Conservation (phyloP, 2,329 filamentous ascomycete species). For the Arthroderma sp. region DNA sequence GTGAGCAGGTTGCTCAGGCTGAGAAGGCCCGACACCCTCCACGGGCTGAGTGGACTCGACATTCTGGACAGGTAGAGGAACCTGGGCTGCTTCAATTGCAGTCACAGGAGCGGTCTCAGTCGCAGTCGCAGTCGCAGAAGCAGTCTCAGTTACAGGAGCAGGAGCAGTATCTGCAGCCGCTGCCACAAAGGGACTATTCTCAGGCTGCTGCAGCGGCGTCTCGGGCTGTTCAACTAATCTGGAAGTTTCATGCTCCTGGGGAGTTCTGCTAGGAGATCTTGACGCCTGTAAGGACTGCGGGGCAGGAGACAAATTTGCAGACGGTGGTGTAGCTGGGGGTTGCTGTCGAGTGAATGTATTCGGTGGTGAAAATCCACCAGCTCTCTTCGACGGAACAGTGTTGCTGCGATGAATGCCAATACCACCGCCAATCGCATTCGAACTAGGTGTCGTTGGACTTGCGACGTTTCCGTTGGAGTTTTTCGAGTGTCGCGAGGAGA, state of each 20-base stretch:
- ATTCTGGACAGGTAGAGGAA: neutral
- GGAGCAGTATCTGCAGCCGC: neutral
- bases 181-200: neutral
- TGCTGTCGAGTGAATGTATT: conserved; percentile 8
- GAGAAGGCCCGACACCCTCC: neutral
- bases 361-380: conserved; percentile 32
- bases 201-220: conserved; percentile 7
- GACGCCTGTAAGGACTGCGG: conserved; percentile 13
- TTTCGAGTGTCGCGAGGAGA: conserved; percentile 78
- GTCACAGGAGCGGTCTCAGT: neutral
- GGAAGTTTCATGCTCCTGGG: conserved; percentile 13
- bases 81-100: neutral
- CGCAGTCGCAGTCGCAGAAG: neutral
- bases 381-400: conserved; percentile 74
- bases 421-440: conserved; percentile 36
- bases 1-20: neutral
- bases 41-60: neutral
- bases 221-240: conserved; percentile 8
- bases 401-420: conserved; percentile 64
- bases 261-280: conserved; percentile 22
- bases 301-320: conserved; percentile 24
- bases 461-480: conserved; percentile 53
- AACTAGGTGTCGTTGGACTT: conserved; percentile 51
- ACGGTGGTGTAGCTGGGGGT: conserved; percentile 33
- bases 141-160: no score